phyloP scores from a whole-genome alignment of 2,329 filamentous ascomycete species.

The Beauveria varroae region DNA sequence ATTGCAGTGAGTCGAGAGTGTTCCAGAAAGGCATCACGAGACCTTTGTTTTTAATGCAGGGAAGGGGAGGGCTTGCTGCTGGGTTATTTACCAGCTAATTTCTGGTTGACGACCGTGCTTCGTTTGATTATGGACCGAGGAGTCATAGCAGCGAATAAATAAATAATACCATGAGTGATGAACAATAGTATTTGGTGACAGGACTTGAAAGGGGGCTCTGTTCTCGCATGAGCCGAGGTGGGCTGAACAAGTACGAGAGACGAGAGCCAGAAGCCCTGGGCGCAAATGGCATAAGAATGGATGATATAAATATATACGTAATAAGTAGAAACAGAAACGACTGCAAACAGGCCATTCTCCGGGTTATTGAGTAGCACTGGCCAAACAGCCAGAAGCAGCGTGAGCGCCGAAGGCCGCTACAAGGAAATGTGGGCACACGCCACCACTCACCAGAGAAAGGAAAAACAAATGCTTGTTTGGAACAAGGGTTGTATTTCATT shows the following conservation, averaged over 20 bases:
- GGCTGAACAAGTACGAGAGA: neutral
- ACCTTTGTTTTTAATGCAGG: neutral
- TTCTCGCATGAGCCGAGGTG: neutral
- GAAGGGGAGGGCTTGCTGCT: neutral
- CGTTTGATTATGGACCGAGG: neutral
- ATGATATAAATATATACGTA: neutral
- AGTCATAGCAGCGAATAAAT: neutral
- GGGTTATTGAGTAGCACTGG: neutral
- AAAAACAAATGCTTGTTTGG: too few species aligned
- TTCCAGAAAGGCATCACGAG: conserved; percentile 1
- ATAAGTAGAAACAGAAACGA: neutral
- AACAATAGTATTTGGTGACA: neutral
- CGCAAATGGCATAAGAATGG: neutral
- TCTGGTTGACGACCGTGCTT: neutral
- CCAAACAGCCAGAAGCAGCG: neutral
- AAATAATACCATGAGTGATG: neutral
- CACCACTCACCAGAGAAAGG: too few species aligned
- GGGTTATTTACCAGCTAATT: neutral
- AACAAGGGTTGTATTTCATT: too few species aligned
- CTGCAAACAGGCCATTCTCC: neutral
- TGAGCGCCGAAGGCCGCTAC: neutral
- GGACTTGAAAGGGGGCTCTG: too few species aligned
- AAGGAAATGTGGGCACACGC: neutral
- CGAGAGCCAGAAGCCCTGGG: neutral
- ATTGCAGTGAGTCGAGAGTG: neutral